Evolutionary conservation across 2,329 filamentous ascomycete species (phyloP), one percentile per base, ranked within the genome.

Genomic region (Fusarium heterosporum): DNA sequence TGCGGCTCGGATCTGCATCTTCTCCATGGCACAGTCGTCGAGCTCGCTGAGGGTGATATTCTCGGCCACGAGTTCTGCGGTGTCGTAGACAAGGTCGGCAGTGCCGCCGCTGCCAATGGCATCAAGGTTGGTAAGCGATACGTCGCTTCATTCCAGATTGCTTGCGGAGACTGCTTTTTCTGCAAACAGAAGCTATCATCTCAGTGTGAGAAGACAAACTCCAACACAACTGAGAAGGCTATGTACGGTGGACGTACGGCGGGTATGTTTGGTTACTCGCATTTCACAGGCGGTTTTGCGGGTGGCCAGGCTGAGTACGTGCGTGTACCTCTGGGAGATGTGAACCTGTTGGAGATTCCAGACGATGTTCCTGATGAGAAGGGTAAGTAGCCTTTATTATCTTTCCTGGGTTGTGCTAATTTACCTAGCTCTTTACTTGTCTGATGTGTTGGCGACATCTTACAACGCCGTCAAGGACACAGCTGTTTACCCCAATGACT

Each of bases 221-320:
- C 88, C 40, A 96, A 93, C 76, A 89, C 84, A 0, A 84, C 88
- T 42, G 85, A 86, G 66, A 89, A 91, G 68, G 87, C 85, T 52
- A 90, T 97, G 88, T 96, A 96, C 74, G 93, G 93, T 13, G 88
- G 88, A 3, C 84, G 88, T 49, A 94, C 92, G 6, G 85, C 91
- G 1, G 93, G 88, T 17, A 89, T 92, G 66, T 91, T 92, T 72
- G 89, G 90, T 2, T 92, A 91, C 73, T 89, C 87, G 4, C 90
- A 93, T 73, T 92, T 97, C 74, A 93, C 91, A 0, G 93, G 93
- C 8, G 93, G 93, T 0, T 97, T 95, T 74, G 92, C 93, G 1
- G 93, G 93, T 47, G 93, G 93, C 0, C 93, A 97, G 78, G 91
- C 93, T 6, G 93, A 97, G 79, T 97, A 93, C 72, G 90, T 94